Evolutionary conservation across 164 flowering plant species (phyloP).

Genomic region (Cinnamomum micranthum): DNA sequence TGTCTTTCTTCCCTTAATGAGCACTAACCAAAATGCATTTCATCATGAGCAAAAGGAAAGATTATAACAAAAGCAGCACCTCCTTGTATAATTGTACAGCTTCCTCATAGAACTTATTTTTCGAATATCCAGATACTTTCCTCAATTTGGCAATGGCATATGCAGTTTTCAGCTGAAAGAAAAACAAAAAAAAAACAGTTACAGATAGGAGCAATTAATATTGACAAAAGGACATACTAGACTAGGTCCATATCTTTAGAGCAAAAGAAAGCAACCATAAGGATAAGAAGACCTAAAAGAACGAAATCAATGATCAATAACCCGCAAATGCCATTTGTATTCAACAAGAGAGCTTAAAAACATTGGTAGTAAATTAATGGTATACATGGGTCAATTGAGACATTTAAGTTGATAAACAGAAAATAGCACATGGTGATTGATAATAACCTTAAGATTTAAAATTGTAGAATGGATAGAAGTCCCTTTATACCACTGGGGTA

Average conservation of each 20-base stretch:
- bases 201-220: neutral
- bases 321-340: too few relatives aligned
- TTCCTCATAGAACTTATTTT: conserved; percentile 63
- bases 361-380: too few relatives aligned
- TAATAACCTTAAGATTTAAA: too few relatives aligned
- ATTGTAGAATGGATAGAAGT: too few relatives aligned
- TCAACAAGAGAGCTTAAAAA: too few relatives aligned
- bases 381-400: too few relatives aligned
- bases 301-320: neutral
- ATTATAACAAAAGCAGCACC: conserved; percentile 30
- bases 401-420: too few relatives aligned
- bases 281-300: neutral
- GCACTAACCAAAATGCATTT: neutral
- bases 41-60: neutral
- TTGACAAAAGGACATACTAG: neutral
- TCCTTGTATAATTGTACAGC: conserved; percentile 69
- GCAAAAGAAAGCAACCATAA: neutral
- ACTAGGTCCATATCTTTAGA: neutral
- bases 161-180: conserved; percentile 79
- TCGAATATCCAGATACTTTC: conserved; percentile 68
- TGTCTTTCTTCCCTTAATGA: neutral
- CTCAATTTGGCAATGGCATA: conserved; percentile 77
- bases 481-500: too few relatives aligned
- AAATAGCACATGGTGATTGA: too few relatives aligned
- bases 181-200: neutral